Conservation (phyloP, 2,329 filamentous ascomycete species). For the Neopestalotiopsis clavispora region DNA sequence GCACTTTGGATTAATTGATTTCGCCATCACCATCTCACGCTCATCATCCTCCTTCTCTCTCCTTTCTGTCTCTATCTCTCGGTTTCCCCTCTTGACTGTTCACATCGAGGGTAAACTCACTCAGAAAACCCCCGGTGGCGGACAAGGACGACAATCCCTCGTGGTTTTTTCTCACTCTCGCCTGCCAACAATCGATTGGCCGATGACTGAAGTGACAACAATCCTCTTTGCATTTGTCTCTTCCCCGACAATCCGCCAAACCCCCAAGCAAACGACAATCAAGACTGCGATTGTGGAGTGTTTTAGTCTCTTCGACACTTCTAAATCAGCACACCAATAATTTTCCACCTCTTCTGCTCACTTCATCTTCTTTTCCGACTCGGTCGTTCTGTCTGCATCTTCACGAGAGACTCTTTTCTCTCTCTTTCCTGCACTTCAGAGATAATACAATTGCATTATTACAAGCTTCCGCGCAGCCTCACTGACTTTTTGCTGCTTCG, state of each 20-base stretch:
- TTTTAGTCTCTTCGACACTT: not conserved
- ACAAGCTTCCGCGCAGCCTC: not conserved
- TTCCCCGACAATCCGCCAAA: no score
- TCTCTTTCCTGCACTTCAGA: not conserved
- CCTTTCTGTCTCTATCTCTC: not conserved
- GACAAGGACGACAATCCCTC: no score
- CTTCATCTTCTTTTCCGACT: not conserved
- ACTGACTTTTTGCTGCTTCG: not conserved
- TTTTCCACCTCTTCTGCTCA: not conserved
- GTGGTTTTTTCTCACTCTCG: not conserved
- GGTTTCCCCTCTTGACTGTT: not conserved
- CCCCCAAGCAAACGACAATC: no score
- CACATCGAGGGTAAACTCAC: not conserved
- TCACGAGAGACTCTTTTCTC: not conserved
- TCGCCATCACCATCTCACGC: not conserved
- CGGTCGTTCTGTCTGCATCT: not conserved
- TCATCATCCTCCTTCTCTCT: not conserved
- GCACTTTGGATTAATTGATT: constrained; percentile 7
- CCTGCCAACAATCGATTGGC: no score
- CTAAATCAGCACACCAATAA: not conserved
- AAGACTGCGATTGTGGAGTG: no score
- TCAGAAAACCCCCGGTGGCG: not conserved
- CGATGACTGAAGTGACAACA: no score
- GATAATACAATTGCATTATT: not conserved
- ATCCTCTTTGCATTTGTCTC: no score